Conservation (phyloP, 352 stramenopile species). For the Pythium monospermum region DNA sequence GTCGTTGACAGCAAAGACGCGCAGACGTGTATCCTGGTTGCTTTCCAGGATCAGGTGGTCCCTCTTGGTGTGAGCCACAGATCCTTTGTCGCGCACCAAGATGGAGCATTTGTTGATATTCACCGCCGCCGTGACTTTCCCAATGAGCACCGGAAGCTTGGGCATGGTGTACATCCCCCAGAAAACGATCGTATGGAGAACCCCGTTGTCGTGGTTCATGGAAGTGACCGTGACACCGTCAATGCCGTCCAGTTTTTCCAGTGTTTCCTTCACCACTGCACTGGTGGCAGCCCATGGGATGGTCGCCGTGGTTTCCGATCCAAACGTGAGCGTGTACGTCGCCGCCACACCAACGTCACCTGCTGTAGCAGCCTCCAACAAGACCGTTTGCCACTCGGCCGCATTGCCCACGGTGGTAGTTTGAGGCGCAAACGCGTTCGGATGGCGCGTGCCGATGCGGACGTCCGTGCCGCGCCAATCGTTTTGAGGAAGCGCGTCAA, state of each 20-base stretch:
- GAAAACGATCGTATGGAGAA: conserved; percentile 83
- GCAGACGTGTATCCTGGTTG: conserved; percentile 47
- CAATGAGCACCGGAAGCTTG: conserved; percentile 40
- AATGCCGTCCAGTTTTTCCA: conserved; percentile 43
- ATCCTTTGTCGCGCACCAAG: conserved; percentile 39
- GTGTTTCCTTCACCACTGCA: conserved; percentile 30
- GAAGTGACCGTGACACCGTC: conserved; percentile 52
- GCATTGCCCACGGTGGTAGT: conserved; percentile 52
- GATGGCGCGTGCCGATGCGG: conserved; percentile 39
- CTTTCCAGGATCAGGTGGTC: conserved; percentile 48
- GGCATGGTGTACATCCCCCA: conserved; percentile 70
- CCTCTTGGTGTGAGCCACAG: conserved; percentile 45
- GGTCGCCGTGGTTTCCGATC: conserved; percentile 27
- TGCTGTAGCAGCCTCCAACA: conserved; percentile 32
- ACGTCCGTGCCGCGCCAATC: conserved; percentile 53
- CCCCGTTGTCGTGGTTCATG: conserved; percentile 36
- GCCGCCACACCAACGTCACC: conserved; percentile 24
- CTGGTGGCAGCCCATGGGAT: conserved; percentile 39
- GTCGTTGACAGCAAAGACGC: conserved; percentile 55
- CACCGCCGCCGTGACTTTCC: conserved; percentile 19
- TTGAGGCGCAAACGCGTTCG: conserved; percentile 31
- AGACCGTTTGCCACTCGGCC: conserved; percentile 43
- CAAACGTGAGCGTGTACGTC: conserved; percentile 51
- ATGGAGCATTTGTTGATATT: conserved; percentile 27
- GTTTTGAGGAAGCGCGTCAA: conserved; percentile 53